Conservation (phyloP, 495 filamentous ascomycete genomes). For the Trichoderma asperelloides region DNA sequence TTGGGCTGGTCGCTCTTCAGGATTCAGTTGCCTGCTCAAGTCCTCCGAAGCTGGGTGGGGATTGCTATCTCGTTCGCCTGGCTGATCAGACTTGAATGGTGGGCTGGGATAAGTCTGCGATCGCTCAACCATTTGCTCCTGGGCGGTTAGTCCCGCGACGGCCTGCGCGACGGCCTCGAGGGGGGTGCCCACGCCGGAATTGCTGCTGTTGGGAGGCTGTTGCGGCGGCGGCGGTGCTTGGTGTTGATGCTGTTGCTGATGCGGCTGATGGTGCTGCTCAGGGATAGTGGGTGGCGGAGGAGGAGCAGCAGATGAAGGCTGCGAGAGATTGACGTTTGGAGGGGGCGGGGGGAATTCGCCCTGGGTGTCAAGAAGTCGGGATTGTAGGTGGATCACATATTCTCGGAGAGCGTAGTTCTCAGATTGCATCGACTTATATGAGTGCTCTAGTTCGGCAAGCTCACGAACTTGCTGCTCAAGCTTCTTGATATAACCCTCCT, state of each 20-base stretch:
- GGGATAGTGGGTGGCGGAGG: constrained; percentile 37
- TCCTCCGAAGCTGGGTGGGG: neutral
- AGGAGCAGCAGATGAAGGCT: constrained; percentile 16
- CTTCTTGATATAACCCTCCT: constrained; percentile 96
- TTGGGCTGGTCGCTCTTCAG: neutral
- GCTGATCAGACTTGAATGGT: neutral
- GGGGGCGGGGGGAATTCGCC: constrained; percentile 81
- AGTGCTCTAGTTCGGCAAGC: constrained; percentile 56
- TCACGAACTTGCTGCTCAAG: constrained; percentile 85
- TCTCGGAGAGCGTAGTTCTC: constrained; percentile 89
- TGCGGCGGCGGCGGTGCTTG: constrained; percentile 9
- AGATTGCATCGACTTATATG: constrained; percentile 61
- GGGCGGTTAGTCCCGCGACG: constrained; percentile 20
- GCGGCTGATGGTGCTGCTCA: constrained; percentile 24
- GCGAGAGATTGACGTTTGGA: constrained; percentile 31
- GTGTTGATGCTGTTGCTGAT: constrained; percentile 13
- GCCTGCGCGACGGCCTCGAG: constrained; percentile 30
- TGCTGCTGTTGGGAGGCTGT: neutral
- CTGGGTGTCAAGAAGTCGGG: constrained; percentile 72
- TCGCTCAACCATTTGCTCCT: constrained; percentile 4
- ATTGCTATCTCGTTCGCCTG: neutral
- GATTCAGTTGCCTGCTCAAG: neutral
- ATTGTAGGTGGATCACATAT: constrained; percentile 85
- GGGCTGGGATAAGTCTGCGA: neutral
- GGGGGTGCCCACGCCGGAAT: constrained; percentile 13